Percentiles rank a stretch among this genome's conserved stretches.
Evolutionary conservation across 2,329 filamentous ascomycete genomes (phyloP).

Genomic region (Sphaceloma murrayae): DNA sequence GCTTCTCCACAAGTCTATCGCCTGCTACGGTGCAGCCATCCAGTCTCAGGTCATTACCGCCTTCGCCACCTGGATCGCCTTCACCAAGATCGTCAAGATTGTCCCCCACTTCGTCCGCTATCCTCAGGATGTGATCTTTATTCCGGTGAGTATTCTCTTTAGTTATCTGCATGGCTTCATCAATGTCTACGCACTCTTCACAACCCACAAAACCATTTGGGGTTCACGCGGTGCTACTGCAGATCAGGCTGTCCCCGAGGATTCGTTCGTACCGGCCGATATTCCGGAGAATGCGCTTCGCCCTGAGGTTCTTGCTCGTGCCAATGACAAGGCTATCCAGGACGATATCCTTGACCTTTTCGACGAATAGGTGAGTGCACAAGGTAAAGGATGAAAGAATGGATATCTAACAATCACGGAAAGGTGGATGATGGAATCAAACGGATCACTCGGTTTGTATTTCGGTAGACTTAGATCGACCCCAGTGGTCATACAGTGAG

Average conservation of each 20-base stretch:
- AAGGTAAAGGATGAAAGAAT: neutral
- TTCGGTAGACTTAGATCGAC: neutral
- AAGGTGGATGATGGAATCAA: neutral
- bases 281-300: conserved; percentile 4
- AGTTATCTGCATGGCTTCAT: conserved; percentile 50
- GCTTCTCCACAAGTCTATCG: conserved; percentile 26
- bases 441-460: conserved; percentile 9
- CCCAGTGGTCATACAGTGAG: conserved; percentile 1
- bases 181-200: conserved; percentile 48
- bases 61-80: conserved; percentile 39
- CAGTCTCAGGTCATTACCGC: conserved; percentile 15
- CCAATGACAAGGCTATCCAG: neutral
- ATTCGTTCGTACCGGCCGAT: conserved; percentile 4
- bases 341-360: neutral
- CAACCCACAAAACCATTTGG: conserved; percentile 30
- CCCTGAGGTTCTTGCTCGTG: neutral
- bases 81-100: conserved; percentile 50
- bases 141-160: conserved; percentile 45
- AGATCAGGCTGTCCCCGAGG: conserved; percentile 3
- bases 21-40: neutral
- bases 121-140: conserved; percentile 43
- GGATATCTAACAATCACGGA: neutral
- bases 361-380: neutral
- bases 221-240: conserved; percentile 17
- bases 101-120: conserved; percentile 43